phyloP scores from a whole-genome alignment of 73 alveolate species.

The Stentor roeselii region DNA sequence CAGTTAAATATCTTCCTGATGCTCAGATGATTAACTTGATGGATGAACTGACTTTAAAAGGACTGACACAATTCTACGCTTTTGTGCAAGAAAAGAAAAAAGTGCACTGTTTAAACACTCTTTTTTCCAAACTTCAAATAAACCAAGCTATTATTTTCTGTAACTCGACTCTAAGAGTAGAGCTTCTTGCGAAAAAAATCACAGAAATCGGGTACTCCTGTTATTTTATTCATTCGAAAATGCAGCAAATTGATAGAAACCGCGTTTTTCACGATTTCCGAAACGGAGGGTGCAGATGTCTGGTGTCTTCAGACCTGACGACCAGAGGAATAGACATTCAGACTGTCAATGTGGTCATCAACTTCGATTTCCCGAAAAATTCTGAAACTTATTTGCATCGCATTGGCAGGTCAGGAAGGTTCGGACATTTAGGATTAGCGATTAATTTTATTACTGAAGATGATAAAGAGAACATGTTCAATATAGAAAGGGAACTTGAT shows the following conservation, averaged over 20 bases:
- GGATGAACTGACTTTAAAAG: constrained; percentile 96
- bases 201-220: constrained; percentile 87
- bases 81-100: constrained; percentile 90
- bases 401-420: constrained; percentile 98
- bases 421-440: constrained; percentile 89
- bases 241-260: constrained; percentile 80
- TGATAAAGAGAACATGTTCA: constrained; percentile 64
- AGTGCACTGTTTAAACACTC: constrained; percentile 78
- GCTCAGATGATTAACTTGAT: constrained; percentile 86
- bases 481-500: constrained; percentile 91
- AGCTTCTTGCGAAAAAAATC: constrained; percentile 89
- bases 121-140: constrained; percentile 60
- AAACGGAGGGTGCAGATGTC: constrained; percentile 66
- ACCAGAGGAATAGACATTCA: constrained; percentile 98
- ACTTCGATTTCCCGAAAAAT: constrained; percentile 96
- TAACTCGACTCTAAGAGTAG: constrained; percentile 90
- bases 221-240: constrained; percentile 77
- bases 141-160: constrained; percentile 87
- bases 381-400: constrained; percentile 97
- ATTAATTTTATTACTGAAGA: constrained; percentile 82
- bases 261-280: constrained; percentile 90
- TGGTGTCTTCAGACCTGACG: constrained; percentile 88
- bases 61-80: constrained; percentile 95
- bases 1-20: constrained; percentile 75
- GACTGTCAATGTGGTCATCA: constrained; percentile 95